phyloP scores from a whole-genome alignment of 331 rosid species.

The Prunus yedoensis region DNA sequence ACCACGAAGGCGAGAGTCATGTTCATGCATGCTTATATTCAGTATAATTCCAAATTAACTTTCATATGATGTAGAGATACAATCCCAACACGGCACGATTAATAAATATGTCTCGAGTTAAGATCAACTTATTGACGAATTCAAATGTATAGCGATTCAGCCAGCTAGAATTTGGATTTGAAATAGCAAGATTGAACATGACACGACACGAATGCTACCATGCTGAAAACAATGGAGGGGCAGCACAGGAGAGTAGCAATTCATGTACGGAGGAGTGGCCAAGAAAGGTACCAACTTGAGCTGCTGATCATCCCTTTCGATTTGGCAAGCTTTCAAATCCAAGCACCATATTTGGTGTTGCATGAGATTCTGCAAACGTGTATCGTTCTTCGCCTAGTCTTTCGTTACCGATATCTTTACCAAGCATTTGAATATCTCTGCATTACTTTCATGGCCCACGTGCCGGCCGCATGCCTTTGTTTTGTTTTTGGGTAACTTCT shows the following conservation, averaged over 20 bases:
- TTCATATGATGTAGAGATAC: no score
- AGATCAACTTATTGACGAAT: no score
- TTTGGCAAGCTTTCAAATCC: neutral
- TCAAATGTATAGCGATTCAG: no score
- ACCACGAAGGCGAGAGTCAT: no score
- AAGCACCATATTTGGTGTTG: neutral
- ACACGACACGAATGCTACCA: neutral
- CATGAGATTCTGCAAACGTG: conserved; percentile 10
- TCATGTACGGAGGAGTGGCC: conserved; percentile 11
- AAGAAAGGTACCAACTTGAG: neutral
- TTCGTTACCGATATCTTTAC: neutral
- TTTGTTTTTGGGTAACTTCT: neutral
- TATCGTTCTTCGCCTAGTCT: conserved; percentile 6
- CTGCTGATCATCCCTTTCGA: neutral
- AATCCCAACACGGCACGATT: no score
- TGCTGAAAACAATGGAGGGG: neutral
- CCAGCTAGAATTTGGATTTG: neutral
- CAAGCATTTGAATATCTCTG: neutral
- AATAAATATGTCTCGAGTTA: no score
- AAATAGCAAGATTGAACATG: conserved; percentile 1
- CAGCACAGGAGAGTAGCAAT: neutral
- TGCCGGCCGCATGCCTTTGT: neutral
- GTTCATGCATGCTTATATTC: no score
- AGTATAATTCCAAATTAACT: no score
- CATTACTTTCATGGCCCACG: neutral